Base-by-base conservation (phyloP, 345 rosid genomes). In the Heritiera fomes region DNA sequence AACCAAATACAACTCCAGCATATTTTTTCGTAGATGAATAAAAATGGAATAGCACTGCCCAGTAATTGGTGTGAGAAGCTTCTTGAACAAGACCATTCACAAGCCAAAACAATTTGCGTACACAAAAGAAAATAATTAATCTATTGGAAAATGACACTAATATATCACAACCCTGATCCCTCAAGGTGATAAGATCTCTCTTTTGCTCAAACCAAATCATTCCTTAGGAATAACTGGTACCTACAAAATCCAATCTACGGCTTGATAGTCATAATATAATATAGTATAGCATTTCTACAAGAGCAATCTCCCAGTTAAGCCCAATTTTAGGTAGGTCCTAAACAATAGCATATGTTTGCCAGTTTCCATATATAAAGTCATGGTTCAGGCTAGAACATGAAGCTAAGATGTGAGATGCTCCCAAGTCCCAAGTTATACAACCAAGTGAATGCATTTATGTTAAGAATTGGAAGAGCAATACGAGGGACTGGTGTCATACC, bases 401-500 rank as follows among this genome's bases (percentile, higher is more conserved):
- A 38, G 46, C 69, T 32, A 64, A 64, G n/a, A 38, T 38, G 41
- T 8, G 10, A 38, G 69, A 64, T 64, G 69, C 46, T 64, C n/a
- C 68, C 45, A 67, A 38, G 6, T 64, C n/a, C 68, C n/a, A 67
- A 15, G 6, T 59, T 59, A 8, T 59, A 23, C 63, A 23, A 23
- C 20, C 68, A 64, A 64, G 4, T 32, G 8, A 64, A n/a, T 1
- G 20, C 72, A 47, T 70, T 18, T 23, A 28, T 14, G 41, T 8
- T 45, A 9, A 28, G 60, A 49, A 13, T 47, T 70, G 3, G 15
- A 66, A n/a, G 68, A 38, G 58, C 9, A 30, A 18, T 45, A 30
- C 18, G 0, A 71, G 34, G 60, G 49, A 58, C 17, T 4, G 58
- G 34, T 18, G 14, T 2, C 50, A 73, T 43, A 92, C 98, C 98